phyloP scores from a whole-genome alignment of 495 filamentous ascomycete species.

The Cryomyces antarcticus region DNA sequence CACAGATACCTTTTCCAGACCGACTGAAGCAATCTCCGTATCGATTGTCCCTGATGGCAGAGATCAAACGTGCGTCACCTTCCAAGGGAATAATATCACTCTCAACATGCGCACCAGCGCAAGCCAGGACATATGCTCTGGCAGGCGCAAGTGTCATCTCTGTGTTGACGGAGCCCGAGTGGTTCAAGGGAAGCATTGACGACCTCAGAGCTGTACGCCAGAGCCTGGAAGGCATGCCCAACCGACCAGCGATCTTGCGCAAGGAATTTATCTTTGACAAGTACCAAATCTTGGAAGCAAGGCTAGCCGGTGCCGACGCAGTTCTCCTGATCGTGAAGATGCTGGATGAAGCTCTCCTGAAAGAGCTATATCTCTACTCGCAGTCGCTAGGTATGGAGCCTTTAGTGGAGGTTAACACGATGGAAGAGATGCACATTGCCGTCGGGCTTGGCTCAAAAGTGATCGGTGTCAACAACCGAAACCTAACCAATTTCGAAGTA shows the following conservation, averaged over 20 bases:
- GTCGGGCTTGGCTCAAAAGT: conserved; percentile 77
- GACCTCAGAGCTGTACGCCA: conserved; percentile 78
- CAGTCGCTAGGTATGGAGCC: conserved; percentile 90
- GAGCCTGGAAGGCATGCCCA: conserved; percentile 70
- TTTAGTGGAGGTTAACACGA: conserved; percentile 86
- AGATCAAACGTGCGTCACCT: conserved; percentile 91
- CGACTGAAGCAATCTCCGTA: conserved; percentile 65
- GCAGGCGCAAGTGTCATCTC: conserved; percentile 93
- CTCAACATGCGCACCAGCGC: conserved; percentile 65
- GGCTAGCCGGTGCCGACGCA: conserved; percentile 85
- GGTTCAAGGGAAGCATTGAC: conserved; percentile 96
- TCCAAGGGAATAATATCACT: conserved; percentile 91
- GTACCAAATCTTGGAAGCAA: conserved; percentile 92
- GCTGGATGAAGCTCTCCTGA: conserved; percentile 58
- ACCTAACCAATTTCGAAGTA: conserved; percentile 88
- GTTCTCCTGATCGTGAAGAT: conserved; percentile 97
- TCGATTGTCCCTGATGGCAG: conserved; percentile 72
- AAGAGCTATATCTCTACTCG: conserved; percentile 69
- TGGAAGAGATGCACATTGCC: conserved; percentile 78
- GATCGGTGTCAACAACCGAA: conserved; percentile 95
- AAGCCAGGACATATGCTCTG: conserved; percentile 79
- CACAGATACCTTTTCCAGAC: conserved; percentile 62
- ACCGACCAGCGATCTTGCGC: conserved; percentile 74
- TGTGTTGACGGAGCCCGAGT: conserved; percentile 91
- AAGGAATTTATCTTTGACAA: conserved; percentile 98